Evolutionary conservation across 2,329 filamentous ascomycete species (phyloP).

Genomic region (Aspergillus versicolor): DNA sequence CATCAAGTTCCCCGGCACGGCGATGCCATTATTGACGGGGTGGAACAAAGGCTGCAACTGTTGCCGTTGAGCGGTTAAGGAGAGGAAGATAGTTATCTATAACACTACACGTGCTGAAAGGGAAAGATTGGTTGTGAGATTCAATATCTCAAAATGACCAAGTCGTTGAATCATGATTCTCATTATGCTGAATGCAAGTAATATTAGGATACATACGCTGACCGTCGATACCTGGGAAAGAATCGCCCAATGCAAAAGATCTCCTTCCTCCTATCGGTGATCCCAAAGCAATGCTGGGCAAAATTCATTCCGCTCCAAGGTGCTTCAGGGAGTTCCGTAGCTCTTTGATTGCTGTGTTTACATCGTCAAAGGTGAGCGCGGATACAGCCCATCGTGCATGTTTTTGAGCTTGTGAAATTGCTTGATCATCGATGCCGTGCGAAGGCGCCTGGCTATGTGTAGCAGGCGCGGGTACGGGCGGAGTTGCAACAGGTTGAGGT

Average conservation of each 20-base stretch:
- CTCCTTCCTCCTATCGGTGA: not conserved
- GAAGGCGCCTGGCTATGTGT: slow-evolving; percentile 21
- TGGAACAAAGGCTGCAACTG: not conserved
- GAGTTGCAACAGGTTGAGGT: slow-evolving; percentile 22
- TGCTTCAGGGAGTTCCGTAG: slow-evolving; percentile 70
- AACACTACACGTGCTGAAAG: not conserved
- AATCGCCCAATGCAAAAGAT: not conserved
- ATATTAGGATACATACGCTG: not conserved
- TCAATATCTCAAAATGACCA: not conserved
- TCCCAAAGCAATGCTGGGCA: not conserved
- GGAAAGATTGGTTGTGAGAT: not conserved
- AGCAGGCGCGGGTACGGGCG: slow-evolving; percentile 20
- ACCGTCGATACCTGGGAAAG: not conserved
- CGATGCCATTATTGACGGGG: no score
- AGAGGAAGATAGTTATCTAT: not conserved
- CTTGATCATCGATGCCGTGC: slow-evolving; percentile 62
- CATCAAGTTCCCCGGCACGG: not conserved
- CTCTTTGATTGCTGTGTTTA: slow-evolving; percentile 84
- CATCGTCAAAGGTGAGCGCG: slow-evolving; percentile 93
- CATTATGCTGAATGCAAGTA: not conserved
- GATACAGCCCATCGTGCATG: slow-evolving; percentile 97
- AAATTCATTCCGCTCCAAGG: slow-evolving; percentile 61
- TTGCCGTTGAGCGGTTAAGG: not conserved
- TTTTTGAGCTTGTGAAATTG: slow-evolving; percentile 81
- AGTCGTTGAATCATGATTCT: not conserved